Base-by-base conservation (phyloP, 495 filamentous ascomycete genomes). In the Cercophora sp. region DNA sequence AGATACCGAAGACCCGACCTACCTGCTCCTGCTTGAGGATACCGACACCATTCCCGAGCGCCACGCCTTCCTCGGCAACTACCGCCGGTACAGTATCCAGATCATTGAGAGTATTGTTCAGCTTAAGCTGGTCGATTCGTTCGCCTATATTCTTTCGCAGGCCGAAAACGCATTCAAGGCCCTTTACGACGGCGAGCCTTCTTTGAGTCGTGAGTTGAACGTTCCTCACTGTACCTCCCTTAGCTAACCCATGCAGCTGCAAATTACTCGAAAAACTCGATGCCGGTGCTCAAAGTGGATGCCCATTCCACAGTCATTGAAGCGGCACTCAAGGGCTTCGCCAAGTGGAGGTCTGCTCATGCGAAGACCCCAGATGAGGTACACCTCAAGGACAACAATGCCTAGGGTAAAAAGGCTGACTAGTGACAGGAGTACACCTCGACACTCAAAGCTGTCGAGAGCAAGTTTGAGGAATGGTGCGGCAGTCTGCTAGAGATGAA, bases 1-100 rank as follows among this genome's bases (percentile, higher is more conserved):
- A 46, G 87, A 94, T 54, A 86, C 84, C 0, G 81, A 89, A 13
- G 83, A 96, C 64, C 80, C 86, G 6, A 88, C 85, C 11, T 78
- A 91, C 24, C 70, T 88, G 29, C 91, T 96, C 52, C 78, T 99
- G 5, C 70, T 88, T 44, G 90, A 96, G 54, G 93, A 99, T 64
- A 88, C 96, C 26, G 94, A 97, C 66, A 96, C 93, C 0, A 76
- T 91, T 25, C 94, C 94, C 1, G 94, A 99, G 66, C 78, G 88
- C 20, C 93, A 99, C 71, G 88, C 91, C 10, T 99, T 99, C 65
- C 79, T 97, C n/a, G 92, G 93, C 1, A 97, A 97, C 60, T 99
- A 96, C 64, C 77, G 91, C 19, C 81, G 94, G 40, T 97, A 94
- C 59, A 93, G 91, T 64, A 81, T 82, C 9, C 83, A 85, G 26